phyloP scores from a whole-genome alignment of 352 stramenopile genomes.

The Globisporangium camurandrum region DNA sequence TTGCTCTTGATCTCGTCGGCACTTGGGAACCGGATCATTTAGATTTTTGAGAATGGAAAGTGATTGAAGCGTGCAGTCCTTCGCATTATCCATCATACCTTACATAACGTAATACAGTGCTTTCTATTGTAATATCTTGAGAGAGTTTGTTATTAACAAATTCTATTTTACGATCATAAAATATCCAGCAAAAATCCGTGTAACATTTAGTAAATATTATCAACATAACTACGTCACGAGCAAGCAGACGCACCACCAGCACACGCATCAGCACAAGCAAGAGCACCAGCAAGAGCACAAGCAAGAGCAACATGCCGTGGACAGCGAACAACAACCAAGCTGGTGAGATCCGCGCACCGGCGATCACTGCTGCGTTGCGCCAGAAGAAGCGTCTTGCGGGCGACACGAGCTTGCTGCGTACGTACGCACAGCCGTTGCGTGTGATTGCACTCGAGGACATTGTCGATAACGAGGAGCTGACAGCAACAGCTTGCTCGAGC shows the following conservation, averaged over 20 bases:
- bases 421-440: conserved; percentile 31
- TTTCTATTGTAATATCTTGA: no score
- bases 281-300: neutral
- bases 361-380: conserved; percentile 45
- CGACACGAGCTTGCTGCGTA: conserved; percentile 4
- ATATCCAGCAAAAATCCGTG: no score
- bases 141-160: no score
- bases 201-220: no score
- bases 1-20: conserved; percentile 90
- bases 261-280: no score
- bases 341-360: conserved; percentile 67
- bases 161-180: no score
- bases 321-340: conserved; percentile 83
- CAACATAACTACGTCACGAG: no score
- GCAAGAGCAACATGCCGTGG: conserved; percentile 49
- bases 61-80: no score
- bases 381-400: conserved; percentile 32
- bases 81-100: neutral
- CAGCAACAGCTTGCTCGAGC: no score
- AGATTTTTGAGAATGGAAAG: no score
- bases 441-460: conserved; percentile 39
- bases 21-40: conserved; percentile 90
- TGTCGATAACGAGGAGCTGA: conserved; percentile 12
- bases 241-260: no score
- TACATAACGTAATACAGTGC: no score